These are phyloP conservation scores for Backusella liffmaniae DNA, from an alignment of 192 early-diverging fungal species.

Conservation along the genomic window DNA sequence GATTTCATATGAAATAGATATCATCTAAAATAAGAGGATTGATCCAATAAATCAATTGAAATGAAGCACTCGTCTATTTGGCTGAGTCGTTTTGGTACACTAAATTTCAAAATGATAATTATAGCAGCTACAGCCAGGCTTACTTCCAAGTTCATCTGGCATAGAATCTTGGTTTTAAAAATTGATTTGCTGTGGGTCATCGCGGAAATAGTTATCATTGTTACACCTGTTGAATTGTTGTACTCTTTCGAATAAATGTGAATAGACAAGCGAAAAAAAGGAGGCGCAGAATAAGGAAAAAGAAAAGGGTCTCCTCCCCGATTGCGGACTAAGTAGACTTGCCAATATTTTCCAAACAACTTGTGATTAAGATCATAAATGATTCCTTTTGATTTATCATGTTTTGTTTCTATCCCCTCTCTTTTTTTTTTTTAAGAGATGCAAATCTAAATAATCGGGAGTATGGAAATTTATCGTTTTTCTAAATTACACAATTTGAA, in stretches of 20 bases:
- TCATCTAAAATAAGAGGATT: too few relatives aligned
- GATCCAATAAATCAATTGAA: too few relatives aligned
- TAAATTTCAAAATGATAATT: too few relatives aligned
- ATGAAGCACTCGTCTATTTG: too few relatives aligned
- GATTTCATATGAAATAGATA: too few relatives aligned
- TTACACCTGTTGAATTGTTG: not conserved
- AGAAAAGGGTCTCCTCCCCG: too few relatives aligned
- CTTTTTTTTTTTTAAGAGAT: not conserved
- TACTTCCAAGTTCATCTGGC: too few relatives aligned
- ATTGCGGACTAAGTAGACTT: not conserved
- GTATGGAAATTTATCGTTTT: not conserved
- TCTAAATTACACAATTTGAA: conserved; percentile 8
- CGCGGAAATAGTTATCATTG: not conserved
- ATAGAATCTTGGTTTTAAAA: not conserved
- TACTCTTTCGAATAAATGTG: not conserved
- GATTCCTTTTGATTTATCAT: not conserved
- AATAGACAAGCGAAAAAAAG: not conserved
- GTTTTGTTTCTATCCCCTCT: not conserved
- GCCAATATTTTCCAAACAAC: too few relatives aligned
- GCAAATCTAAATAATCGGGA: not conserved
- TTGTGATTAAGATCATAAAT: not conserved
- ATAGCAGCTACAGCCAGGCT: too few relatives aligned
- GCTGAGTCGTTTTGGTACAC: too few relatives aligned
- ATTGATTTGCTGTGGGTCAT: not conserved
- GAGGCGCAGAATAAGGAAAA: not conserved